Conservation (phyloP, 306 rosid genomes). For the Fragaria nilgerrensis region DNA sequence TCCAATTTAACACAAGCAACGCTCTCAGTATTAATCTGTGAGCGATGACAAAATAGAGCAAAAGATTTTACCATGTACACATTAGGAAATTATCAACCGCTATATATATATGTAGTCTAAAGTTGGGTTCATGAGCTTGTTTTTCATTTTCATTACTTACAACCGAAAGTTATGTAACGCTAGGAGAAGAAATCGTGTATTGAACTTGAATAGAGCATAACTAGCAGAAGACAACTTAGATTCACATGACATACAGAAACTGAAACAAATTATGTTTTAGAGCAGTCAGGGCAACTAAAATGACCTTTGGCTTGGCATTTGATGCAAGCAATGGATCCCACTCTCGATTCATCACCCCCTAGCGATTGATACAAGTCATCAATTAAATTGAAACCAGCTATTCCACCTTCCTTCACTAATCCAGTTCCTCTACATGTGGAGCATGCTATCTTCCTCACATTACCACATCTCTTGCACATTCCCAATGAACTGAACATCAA, state of each 20-base stretch:
- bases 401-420: conserved; percentile 54
- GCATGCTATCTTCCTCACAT: conserved; percentile 73
- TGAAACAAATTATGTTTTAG: conserved; percentile 27
- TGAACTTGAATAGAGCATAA: not conserved
- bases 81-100: not conserved
- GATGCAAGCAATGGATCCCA: conserved; percentile 42
- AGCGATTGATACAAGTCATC: conserved; percentile 50
- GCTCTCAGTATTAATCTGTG: not conserved
- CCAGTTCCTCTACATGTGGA: conserved; percentile 69
- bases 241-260: not conserved
- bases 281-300: conserved; percentile 75
- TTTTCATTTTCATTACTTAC: not conserved
- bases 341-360: conserved; percentile 37
- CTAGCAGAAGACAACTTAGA: not conserved
- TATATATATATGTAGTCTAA: not conserved
- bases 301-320: conserved; percentile 74
- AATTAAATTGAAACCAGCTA: conserved; percentile 35
- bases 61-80: too few species aligned
- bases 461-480: conserved; percentile 84
- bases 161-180: not conserved
- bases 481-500: conserved; percentile 59
- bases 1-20: not conserved
- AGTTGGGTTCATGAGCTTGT: not conserved
- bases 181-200: not conserved
- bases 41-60: not conserved